These are phyloP conservation scores for Noccaea caerulescens DNA, from an alignment of 345 rosid genomes.

Conservation along the genomic window DNA sequence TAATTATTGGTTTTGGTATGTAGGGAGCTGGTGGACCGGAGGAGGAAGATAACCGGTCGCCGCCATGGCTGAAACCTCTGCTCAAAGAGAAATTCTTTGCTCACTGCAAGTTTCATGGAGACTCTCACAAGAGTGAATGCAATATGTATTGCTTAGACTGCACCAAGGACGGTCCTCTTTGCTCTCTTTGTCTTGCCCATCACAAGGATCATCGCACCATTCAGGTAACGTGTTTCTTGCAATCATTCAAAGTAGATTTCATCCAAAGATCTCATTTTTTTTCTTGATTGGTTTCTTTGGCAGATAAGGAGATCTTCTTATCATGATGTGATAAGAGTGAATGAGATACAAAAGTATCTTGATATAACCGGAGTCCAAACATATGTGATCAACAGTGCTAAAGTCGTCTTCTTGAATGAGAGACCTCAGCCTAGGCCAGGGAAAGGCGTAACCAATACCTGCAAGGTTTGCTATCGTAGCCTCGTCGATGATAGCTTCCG, in stretches of 20 bases:
- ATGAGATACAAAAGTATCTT: conserved; percentile 84
- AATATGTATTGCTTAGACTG: conserved; percentile 99
- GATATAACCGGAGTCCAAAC: conserved; percentile 94
- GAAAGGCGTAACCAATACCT: conserved; percentile 90
- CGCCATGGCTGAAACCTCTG: conserved; percentile 82
- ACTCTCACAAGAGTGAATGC: conserved; percentile 94
- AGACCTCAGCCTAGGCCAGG: conserved; percentile 99
- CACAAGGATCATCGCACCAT: conserved; percentile 82
- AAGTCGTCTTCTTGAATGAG: conserved; percentile 92
- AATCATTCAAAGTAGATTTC: not conserved
- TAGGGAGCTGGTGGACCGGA: conserved; percentile 79
- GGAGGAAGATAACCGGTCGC: conserved; percentile 71
- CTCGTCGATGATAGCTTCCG: conserved; percentile 94
- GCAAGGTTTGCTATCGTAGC: conserved; percentile 90
- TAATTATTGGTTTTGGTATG: not conserved
- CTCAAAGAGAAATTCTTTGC: conserved; percentile 78
- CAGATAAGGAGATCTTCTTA: conserved; percentile 99
- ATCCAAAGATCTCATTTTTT: conserved; percentile 3
- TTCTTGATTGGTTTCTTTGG: conserved; percentile 18
- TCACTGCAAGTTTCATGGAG: conserved; percentile 84
- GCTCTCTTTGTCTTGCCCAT: conserved; percentile 71
- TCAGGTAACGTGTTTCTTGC: conserved; percentile 58
- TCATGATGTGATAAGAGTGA: conserved; percentile 97
- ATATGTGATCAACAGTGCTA: conserved; percentile 96
- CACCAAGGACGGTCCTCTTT: conserved; percentile 66